phyloP scores from a whole-genome alignment of 2,329 filamentous ascomycete genomes.

The Xylaria sp. region DNA sequence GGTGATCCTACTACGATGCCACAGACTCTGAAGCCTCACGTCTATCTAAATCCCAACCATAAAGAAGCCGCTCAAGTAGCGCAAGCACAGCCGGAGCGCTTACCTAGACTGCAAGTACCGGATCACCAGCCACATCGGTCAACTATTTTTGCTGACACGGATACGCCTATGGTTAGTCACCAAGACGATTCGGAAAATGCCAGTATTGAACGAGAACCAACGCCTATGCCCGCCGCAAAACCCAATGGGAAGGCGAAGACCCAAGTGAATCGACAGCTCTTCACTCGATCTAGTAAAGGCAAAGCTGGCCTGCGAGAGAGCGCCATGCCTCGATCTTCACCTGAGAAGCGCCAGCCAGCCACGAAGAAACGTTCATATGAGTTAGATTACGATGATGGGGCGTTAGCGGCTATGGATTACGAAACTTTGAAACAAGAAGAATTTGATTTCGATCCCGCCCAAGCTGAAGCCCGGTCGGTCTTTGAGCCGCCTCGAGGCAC shows the following conservation, averaged over 20 bases:
- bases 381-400: constrained; percentile 68
- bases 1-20: constrained; percentile 34
- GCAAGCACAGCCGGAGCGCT: constrained; percentile 35
- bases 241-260: constrained; percentile 41
- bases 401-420: constrained; percentile 66
- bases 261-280: constrained; percentile 48
- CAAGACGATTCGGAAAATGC: constrained; percentile 45
- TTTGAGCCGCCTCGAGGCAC: constrained; percentile 53
- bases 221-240: constrained; percentile 45
- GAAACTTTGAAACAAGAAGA: constrained; percentile 61
- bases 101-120: constrained; percentile 40
- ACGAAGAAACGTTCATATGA: constrained; percentile 48
- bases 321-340: constrained; percentile 44
- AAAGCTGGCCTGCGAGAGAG: constrained; percentile 43
- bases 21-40: constrained; percentile 39
- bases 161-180: constrained; percentile 47
- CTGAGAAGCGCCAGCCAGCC: constrained; percentile 41
- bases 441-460: constrained; percentile 68
- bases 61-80: constrained; percentile 41
- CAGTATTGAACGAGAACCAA: constrained; percentile 44
- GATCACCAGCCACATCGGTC: constrained; percentile 44
- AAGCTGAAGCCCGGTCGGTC: constrained; percentile 53
- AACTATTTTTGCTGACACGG: constrained; percentile 49
- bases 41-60: constrained; percentile 41
- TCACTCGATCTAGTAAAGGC: constrained; percentile 39